Conservation (phyloP, 768 basidiomycete genomes). For the Steccherinum ochraceum region DNA sequence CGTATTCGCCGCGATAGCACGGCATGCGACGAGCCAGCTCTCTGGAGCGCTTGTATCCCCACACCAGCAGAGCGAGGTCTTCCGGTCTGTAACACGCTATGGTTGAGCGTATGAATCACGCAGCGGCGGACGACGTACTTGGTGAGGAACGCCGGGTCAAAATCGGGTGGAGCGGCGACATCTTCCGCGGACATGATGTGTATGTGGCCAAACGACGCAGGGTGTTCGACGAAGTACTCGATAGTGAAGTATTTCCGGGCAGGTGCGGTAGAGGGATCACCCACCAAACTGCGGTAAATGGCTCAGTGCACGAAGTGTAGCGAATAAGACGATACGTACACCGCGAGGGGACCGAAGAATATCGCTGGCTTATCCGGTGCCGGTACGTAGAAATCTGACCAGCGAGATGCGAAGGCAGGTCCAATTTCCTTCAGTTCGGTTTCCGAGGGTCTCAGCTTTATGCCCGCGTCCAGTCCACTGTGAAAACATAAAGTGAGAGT, state of each 20-base stretch:
- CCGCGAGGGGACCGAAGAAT: constrained; percentile 4
- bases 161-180: constrained; percentile 15
- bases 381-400: constrained; percentile 16
- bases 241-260: constrained; percentile 17
- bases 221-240: constrained; percentile 10
- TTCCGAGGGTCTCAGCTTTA: constrained; percentile 17
- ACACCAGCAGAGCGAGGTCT: constrained; percentile 35
- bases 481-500: not conserved
- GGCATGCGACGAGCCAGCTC: constrained; percentile 52
- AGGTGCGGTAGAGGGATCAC: constrained; percentile 9
- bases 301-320: constrained; percentile 5
- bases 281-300: constrained; percentile 9
- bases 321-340: constrained; percentile 12
- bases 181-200: constrained; percentile 17
- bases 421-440: constrained; percentile 18
- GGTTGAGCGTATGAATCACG: not conserved
- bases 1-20: constrained; percentile 28
- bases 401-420: constrained; percentile 17
- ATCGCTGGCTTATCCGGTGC: constrained; percentile 19
- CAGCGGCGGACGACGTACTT: constrained; percentile 1
- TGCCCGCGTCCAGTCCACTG: constrained; percentile 18
- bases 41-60: constrained; percentile 49
- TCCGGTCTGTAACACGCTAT: constrained; percentile 11
- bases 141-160: constrained; percentile 19
- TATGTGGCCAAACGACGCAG: constrained; percentile 15